These are phyloP conservation scores for Tephrocybe sp. DNA, from an alignment of 768 basidiomycete genomes.

Conservation along the genomic window DNA sequence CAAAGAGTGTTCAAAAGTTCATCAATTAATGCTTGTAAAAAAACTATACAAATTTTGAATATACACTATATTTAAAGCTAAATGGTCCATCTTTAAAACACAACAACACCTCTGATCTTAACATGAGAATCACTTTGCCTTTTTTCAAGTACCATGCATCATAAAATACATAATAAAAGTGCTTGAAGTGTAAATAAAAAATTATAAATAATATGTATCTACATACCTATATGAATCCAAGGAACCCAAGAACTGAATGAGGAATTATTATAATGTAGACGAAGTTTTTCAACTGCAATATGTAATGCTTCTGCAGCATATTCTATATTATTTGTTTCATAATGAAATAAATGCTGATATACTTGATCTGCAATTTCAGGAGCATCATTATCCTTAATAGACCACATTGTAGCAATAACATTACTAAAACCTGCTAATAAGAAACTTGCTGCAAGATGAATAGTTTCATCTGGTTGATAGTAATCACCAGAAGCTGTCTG, in stretches of 20 bases:
- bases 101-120: too few species aligned
- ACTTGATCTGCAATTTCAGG: conserved; percentile 28
- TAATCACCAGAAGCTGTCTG: conserved; percentile 38
- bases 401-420: conserved; percentile 37
- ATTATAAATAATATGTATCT: too few species aligned
- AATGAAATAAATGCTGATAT: conserved; percentile 6
- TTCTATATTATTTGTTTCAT: neutral
- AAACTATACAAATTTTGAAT: too few species aligned
- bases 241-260: conserved; percentile 20
- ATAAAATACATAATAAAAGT: too few species aligned
- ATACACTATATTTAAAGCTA: too few species aligned
- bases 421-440: conserved; percentile 29
- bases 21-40: too few species aligned
- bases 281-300: conserved; percentile 16
- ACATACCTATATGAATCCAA: conserved; percentile 23
- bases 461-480: conserved; percentile 22
- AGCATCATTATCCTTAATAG: conserved; percentile 35
- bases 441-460: conserved; percentile 46
- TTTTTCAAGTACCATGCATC: too few species aligned
- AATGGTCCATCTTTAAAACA: too few species aligned
- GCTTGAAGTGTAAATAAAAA: too few species aligned
- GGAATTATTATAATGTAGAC: conserved; percentile 7
- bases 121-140: too few species aligned
- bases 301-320: conserved; percentile 15
- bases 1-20: too few species aligned